phyloP scores from a whole-genome alignment of 2,329 filamentous ascomycete species.

The Myriosclerotinia scirpicola region DNA sequence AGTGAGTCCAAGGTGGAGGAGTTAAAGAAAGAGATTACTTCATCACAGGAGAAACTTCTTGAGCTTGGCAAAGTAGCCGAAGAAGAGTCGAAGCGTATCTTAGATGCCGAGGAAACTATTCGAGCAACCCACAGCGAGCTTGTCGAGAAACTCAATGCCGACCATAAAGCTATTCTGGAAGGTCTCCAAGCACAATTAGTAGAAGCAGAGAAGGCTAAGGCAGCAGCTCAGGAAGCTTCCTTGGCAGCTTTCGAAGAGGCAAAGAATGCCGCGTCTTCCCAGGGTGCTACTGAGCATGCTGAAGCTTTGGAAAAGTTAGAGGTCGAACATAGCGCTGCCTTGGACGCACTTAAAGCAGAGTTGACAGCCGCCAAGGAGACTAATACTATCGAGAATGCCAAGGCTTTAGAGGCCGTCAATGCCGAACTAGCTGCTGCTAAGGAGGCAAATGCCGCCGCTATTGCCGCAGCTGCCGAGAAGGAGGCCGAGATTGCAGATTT shows the following conservation, averaged over 20 bases:
- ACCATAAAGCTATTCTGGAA: constrained; percentile 36
- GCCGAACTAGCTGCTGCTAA: constrained; percentile 51
- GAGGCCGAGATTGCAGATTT: constrained; percentile 39
- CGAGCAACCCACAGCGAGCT: constrained; percentile 48
- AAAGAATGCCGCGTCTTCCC: constrained; percentile 33
- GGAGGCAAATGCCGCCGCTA: constrained; percentile 44
- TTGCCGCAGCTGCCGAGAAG: constrained; percentile 41
- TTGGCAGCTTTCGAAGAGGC: constrained; percentile 39
- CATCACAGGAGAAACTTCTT: constrained; percentile 56
- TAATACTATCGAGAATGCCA: constrained; percentile 38
- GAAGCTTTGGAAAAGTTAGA: constrained; percentile 47
- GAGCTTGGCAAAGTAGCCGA: constrained; percentile 55
- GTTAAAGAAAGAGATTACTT: constrained; percentile 56
- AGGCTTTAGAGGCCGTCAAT: constrained; percentile 34
- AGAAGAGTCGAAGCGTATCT: constrained; percentile 43
- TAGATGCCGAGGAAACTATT: constrained; percentile 46
- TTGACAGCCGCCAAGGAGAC: constrained; percentile 51
- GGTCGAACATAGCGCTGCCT: constrained; percentile 30
- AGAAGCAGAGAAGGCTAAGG: constrained; percentile 33
- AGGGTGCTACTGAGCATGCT: constrained; percentile 42
- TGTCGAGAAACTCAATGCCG: constrained; percentile 44
- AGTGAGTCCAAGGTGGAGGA: constrained; percentile 58
- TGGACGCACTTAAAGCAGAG: constrained; percentile 42
- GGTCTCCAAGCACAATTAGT: constrained; percentile 36
- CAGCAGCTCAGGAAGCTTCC: constrained; percentile 34